These are phyloP conservation scores for Corymbia calophylla DNA, from an alignment of 441 rosid genomes.

Conservation along the genomic window DNA sequence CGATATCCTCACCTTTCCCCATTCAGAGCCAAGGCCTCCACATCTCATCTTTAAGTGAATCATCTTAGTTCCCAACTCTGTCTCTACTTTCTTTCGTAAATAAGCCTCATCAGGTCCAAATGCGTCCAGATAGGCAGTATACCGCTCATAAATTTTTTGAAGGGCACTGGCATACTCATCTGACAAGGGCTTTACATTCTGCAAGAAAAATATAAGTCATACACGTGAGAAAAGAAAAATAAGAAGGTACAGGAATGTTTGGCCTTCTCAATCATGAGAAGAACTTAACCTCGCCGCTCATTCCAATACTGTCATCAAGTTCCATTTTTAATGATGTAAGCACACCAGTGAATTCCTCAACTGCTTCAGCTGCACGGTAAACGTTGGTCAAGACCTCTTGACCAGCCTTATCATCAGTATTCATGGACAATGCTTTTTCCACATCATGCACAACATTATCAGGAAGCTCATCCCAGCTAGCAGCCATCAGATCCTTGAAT, in stretches of 20 bases:
- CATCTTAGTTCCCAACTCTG: slow-evolving; percentile 89
- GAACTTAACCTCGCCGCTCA: slow-evolving; percentile 74
- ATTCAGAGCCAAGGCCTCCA: slow-evolving; percentile 73
- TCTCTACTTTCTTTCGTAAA: slow-evolving; percentile 86
- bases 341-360: slow-evolving; percentile 72
- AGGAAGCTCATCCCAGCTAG: slow-evolving; percentile 70
- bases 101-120: slow-evolving; percentile 72
- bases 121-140: slow-evolving; percentile 55
- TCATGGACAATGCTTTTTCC: slow-evolving; percentile 53
- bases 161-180: slow-evolving; percentile 42
- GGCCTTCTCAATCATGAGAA: neutral
- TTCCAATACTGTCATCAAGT: slow-evolving; percentile 78
- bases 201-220: slow-evolving; percentile 6
- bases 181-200: slow-evolving; percentile 80
- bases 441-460: slow-evolving; percentile 34
- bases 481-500: slow-evolving; percentile 88
- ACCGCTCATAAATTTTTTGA: slow-evolving; percentile 45
- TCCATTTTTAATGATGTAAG: slow-evolving; percentile 74
- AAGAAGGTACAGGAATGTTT: neutral
- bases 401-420: slow-evolving; percentile 58
- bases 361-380: slow-evolving; percentile 85
- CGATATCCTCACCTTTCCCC: slow-evolving; percentile 73
- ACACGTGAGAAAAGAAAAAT: neutral
- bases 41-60: slow-evolving; percentile 97
- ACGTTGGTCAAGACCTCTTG: slow-evolving; percentile 66